Conservation (phyloP, 768 basidiomycete genomes). For the Lentinula lateritia region DNA sequence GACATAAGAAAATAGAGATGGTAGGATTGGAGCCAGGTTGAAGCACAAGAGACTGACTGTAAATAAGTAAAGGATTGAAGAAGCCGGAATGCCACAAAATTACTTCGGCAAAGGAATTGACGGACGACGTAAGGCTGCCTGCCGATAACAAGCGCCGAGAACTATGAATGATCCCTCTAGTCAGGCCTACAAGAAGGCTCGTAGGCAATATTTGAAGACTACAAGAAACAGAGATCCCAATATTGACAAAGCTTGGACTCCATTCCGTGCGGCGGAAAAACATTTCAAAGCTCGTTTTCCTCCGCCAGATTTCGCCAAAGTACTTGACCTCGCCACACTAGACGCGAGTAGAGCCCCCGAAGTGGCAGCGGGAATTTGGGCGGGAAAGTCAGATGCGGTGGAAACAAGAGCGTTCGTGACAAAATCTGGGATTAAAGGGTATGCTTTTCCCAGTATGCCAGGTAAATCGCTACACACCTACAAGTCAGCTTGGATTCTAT, state of each 20-base stretch:
- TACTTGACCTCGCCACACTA: constrained; percentile 60
- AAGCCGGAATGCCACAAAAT: not conserved
- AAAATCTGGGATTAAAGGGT: constrained; percentile 27
- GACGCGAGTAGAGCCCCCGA: constrained; percentile 36
- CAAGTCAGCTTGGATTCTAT: not conserved
- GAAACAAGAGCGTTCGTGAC: constrained; percentile 19
- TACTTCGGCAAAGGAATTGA: not conserved
- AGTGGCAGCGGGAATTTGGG: constrained; percentile 40
- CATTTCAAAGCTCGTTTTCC: constrained; percentile 75
- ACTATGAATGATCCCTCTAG: constrained; percentile 9
- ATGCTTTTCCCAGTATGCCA: constrained; percentile 47
- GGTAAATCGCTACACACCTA: constrained; percentile 31
- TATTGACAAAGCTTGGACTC: constrained; percentile 56
- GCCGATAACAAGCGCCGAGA: not conserved
- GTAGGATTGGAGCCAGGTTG: constrained; percentile 8
- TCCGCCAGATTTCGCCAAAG: constrained; percentile 63
- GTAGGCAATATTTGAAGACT: constrained; percentile 52
- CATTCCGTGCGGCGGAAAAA: constrained; percentile 77
- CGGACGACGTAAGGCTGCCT: not conserved
- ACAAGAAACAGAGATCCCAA: constrained; percentile 46
- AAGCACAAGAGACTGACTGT: not conserved
- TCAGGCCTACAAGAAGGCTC: constrained; percentile 41
- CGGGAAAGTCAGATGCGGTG: constrained; percentile 34
- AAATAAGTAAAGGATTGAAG: not conserved
- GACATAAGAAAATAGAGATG: constrained; percentile 55